These are phyloP conservation scores for Phtheirospermum japonicum DNA, from an alignment of 257 asterid genomes.

Conservation along the genomic window DNA sequence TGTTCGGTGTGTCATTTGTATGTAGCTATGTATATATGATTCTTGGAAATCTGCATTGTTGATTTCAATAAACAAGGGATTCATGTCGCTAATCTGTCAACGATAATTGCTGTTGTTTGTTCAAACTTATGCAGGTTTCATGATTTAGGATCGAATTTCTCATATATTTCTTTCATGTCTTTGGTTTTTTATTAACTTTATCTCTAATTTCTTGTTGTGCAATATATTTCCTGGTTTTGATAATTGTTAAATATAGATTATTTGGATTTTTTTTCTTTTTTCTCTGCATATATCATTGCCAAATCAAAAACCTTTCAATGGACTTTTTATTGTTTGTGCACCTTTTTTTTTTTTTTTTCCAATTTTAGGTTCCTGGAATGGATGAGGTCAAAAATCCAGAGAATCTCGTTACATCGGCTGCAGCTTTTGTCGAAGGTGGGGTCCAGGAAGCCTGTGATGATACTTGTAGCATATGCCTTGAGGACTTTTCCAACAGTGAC, in stretches of 20 bases:
- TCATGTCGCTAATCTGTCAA: background rate
- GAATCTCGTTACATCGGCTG: slow-evolving; percentile 55
- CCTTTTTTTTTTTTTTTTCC: slow-evolving; percentile 1
- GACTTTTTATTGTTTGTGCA: background rate
- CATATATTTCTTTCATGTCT: too few species aligned
- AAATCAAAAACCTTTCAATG: background rate
- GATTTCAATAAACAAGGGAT: background rate
- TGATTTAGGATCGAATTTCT: slow-evolving; percentile 1
- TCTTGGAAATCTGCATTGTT: background rate
- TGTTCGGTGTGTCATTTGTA: background rate
- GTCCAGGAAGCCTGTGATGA: slow-evolving; percentile 79
- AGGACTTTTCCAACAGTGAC: slow-evolving; percentile 57
- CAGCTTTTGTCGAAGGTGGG: slow-evolving; percentile 85
- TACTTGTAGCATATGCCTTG: slow-evolving; percentile 91
- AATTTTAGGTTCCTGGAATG: slow-evolving; percentile 44
- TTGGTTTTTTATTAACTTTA: too few species aligned
- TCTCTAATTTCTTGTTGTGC: too few species aligned
- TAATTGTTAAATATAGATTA: background rate
- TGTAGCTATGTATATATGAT: background rate
- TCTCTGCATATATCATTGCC: background rate
- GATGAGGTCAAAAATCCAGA: slow-evolving; percentile 49
- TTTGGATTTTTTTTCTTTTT: background rate
- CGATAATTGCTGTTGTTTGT: background rate
- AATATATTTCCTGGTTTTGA: background rate
- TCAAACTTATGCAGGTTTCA: slow-evolving; percentile 4